Evolutionary conservation across 2,329 filamentous ascomycete genomes (phyloP), one percentile per base, ranked within the genome.

Genomic region (Gyromitra esculenta): DNA sequence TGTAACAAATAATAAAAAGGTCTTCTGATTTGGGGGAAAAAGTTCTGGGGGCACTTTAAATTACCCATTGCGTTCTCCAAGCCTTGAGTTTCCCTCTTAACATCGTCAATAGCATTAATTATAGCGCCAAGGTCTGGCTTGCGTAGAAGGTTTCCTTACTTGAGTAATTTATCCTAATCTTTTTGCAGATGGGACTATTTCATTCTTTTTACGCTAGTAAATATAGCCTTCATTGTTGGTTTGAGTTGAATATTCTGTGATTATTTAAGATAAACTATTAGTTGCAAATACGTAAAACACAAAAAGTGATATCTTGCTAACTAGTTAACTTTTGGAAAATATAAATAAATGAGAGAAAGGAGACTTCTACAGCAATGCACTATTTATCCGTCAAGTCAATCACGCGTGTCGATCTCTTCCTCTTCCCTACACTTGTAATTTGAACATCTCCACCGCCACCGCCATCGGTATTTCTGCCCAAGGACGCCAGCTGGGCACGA

Each of bases 321-420:
- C 25, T 31, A 31, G 7, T 4, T 15, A 13, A 9, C 48, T 52
- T 52, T 41, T 15, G 37, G 9, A 8, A 25, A 57, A 25, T 9
- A 21, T 50, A 25, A 39, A 37, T 2, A 48, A 60, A 52, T 3
- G 1, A 25, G 21, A 31, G 43, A 37, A 5, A 48, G 6, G 13
- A 43, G 21, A 3, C 57, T 7, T 48, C 39, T n/a, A 5, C 3
- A 45, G 43, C 1, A 18, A 62, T 52, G 59, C 15, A 60, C 45
- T 50, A 67, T 9, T 73, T 39, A 35, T 73, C 52, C 15, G 70
- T 73, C 45, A 73, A 59, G 57, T 73, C 70, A 18, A 73, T 73
- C 54, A 73, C 63, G 52, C 52, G 52, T 18, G 31, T 59, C 11
- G 62, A 9, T 45, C 70, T 62, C 41, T 73, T 73, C 63, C 63